These are phyloP conservation scores for Microcyclospora pomicola DNA, from an alignment of 2,329 filamentous ascomycete genomes.

Conservation along the genomic window DNA sequence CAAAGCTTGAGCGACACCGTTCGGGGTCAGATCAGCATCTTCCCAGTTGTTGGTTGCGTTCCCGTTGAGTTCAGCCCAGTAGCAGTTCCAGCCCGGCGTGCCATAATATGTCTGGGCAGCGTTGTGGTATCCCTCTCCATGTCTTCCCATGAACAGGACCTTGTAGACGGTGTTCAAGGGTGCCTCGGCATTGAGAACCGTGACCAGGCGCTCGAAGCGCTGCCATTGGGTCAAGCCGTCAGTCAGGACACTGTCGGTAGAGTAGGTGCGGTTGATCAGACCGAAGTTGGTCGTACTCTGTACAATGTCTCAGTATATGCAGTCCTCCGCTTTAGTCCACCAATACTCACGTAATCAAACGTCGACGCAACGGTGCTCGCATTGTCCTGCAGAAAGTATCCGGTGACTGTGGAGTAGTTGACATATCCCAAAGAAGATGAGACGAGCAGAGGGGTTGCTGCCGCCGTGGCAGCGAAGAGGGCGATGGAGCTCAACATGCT, in stretches of 20 bases:
- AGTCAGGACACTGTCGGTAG: conserved; percentile 33
- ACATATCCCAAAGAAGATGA: conserved; percentile 25
- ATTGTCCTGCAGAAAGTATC: conserved; percentile 53
- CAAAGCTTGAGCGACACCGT: conserved; percentile 43
- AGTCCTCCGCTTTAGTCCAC: background rate
- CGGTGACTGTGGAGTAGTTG: conserved; percentile 46
- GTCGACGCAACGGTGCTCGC: conserved; percentile 38
- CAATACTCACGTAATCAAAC: conserved; percentile 47
- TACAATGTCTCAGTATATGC: conserved; percentile 2
- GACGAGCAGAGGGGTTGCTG: too few relatives aligned
- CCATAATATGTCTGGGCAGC: conserved; percentile 52
- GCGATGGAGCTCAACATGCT: too few relatives aligned
- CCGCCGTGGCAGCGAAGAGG: too few relatives aligned
- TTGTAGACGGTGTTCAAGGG: conserved; percentile 48
- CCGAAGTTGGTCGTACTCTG: conserved; percentile 51
- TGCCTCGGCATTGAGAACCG: conserved; percentile 39
- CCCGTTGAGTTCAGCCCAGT: conserved; percentile 50
- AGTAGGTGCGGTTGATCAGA: conserved; percentile 48
- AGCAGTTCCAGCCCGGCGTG: conserved; percentile 53
- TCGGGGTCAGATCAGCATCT: conserved; percentile 47
- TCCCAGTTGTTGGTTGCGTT: conserved; percentile 51
- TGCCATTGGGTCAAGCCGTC: conserved; percentile 49
- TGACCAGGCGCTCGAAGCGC: conserved; percentile 46
- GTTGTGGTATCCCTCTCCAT: conserved; percentile 54
- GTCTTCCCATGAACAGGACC: conserved; percentile 55